Percentiles rank a stretch among this genome's conserved stretches.
These are phyloP conservation scores for Sarocladium strictum DNA, from an alignment of 2,329 filamentous ascomycete species.

Conservation along the genomic window DNA sequence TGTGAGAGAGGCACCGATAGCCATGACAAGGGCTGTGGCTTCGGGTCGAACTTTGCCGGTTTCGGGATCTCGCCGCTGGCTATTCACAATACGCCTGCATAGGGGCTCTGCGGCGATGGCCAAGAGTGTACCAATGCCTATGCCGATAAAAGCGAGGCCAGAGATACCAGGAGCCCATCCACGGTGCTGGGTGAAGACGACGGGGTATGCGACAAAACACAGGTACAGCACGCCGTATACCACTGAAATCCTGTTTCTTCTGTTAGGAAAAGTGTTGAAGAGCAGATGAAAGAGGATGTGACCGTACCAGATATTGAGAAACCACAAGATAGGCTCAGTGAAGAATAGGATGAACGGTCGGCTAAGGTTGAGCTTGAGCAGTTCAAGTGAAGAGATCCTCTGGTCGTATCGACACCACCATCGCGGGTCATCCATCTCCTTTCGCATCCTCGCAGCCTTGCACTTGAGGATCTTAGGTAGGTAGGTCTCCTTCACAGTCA, in stretches of 20 bases:
- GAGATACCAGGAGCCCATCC: slow-evolving; percentile 71
- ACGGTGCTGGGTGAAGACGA: slow-evolving; percentile 68
- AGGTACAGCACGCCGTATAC: slow-evolving; percentile 85
- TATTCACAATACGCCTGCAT: slow-evolving; percentile 70
- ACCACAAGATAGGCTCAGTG: slow-evolving; percentile 75
- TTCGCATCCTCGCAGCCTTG: slow-evolving; percentile 58
- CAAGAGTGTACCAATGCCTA: slow-evolving; percentile 57
- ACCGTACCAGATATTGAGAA: slow-evolving; percentile 58
- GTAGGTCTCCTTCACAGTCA: slow-evolving; percentile 68
- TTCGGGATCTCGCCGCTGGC: slow-evolving; percentile 65
- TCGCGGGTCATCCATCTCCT: slow-evolving; percentile 62
- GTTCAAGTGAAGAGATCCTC: slow-evolving; percentile 53
- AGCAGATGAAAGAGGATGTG: not conserved
- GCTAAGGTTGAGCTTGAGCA: slow-evolving; percentile 70
- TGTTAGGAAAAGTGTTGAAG: not conserved
- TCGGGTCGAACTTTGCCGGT: slow-evolving; percentile 73
- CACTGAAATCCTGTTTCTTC: slow-evolving; percentile 61
- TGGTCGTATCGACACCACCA: slow-evolving; percentile 81
- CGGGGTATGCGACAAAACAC: slow-evolving; percentile 85
- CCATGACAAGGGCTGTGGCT: slow-evolving; percentile 74
- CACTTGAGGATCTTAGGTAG: slow-evolving; percentile 62
- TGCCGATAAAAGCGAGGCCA: slow-evolving; percentile 72
- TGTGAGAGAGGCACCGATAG: slow-evolving; percentile 67
- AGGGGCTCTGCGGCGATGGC: slow-evolving; percentile 62
- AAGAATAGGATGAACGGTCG: slow-evolving; percentile 72